Evolutionary conservation across 2,329 filamentous ascomycete genomes (phyloP).

Genomic region (Fusarium burgessii): DNA sequence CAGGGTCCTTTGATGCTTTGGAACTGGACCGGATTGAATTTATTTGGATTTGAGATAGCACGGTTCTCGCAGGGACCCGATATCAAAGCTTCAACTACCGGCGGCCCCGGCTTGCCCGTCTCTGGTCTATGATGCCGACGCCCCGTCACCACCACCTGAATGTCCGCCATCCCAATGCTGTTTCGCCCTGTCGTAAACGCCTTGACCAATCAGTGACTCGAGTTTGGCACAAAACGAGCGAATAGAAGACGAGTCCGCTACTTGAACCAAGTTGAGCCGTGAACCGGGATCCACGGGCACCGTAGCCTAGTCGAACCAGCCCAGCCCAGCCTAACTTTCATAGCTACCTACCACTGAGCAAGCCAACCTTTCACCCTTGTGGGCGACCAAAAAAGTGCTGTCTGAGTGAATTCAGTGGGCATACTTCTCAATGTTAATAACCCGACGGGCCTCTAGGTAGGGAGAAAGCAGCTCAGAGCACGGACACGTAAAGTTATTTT

Average conservation of each 20-base stretch:
- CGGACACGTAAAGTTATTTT: conserved; percentile 50
- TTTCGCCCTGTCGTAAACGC: conserved; percentile 27
- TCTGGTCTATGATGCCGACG: conserved; percentile 2
- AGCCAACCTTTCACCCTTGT: not conserved
- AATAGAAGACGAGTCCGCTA: conserved; percentile 25
- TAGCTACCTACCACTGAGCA: not conserved
- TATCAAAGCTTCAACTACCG: conserved; percentile 37
- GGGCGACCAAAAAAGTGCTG: conserved; percentile 13
- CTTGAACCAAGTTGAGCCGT: conserved; percentile 25
- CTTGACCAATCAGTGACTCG: conserved; percentile 11
- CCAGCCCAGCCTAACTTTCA: conserved; percentile 3
- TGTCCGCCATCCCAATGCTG: conserved; percentile 25
- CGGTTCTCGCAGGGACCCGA: conserved; percentile 16
- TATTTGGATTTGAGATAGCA: conserved; percentile 19
- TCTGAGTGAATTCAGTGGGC: not conserved
- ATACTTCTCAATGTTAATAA: conserved; percentile 10
- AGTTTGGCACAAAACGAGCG: not conserved
- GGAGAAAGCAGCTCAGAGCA: conserved; percentile 27
- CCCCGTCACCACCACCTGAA: conserved; percentile 30
- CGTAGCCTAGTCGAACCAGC: conserved; percentile 13
- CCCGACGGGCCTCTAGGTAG: conserved; percentile 1
- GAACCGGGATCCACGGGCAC: conserved; percentile 17
- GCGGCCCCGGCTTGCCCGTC: conserved; percentile 36
- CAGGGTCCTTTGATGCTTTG: conserved; percentile 1
- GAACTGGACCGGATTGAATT: not conserved